Base-by-base conservation (phyloP, 768 basidiomycete species). In the Russula earlei region DNA sequence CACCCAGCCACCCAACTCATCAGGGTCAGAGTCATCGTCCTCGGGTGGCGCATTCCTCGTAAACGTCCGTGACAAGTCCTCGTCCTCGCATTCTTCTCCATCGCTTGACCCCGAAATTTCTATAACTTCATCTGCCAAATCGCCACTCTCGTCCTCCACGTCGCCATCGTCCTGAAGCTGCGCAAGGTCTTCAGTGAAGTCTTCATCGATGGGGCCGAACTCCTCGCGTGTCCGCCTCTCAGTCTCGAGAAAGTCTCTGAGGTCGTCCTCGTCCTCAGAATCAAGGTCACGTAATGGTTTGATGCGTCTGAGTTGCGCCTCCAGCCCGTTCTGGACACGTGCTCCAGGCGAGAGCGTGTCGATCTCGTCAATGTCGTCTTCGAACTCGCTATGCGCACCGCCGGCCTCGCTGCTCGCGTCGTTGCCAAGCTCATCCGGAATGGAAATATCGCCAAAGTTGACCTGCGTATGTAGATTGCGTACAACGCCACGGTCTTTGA, bases 401-500 rank as follows among this genome's bases (percentile, higher is more conserved):
- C 59, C 64, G 2, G 49, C 67, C 20, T 73, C 77, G 44, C 70
- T 73, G 27, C 70, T 70, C 4, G 68, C 72, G 3, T 75, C 74
- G 0, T 68, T 69, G 6, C 67, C 68, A 10, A 56, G 56, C 24
- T 64, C 68, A 14, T 68, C 65, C 27, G 58, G 66, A n/a, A 69
- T 68, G 8, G 73, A 70, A 60, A 84, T 73, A 53, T 71, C 71
- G 5, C 85, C 85, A 63, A 87, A 76, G 11, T 73, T 67, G 60
- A 73, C 75, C 34, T 69, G 72, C 47, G 68, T 67, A 22, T 69
- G 64, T 15, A 73, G 68, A 15, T 64, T 62, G 44, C 79, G 77
- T 40, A 86, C 70, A 4, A 86, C 76, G 2, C 88, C 88, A 56
- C 85, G 78, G 67, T 91, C 85, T 63, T 79, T 81, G 55, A 87